phyloP scores from a whole-genome alignment of 768 basidiomycete genomes.

The Suillus subaureus region DNA sequence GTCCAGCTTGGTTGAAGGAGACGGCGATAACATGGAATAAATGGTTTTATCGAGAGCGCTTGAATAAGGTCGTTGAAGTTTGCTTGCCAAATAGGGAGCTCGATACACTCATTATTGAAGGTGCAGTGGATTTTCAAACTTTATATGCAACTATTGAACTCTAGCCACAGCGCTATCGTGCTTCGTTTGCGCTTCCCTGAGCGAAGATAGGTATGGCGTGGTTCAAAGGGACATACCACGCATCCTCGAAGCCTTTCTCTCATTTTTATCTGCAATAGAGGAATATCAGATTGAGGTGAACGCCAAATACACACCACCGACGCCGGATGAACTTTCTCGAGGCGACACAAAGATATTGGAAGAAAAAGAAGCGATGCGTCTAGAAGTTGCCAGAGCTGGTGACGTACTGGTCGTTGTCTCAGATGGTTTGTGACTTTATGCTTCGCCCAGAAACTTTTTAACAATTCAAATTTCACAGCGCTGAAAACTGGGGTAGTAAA shows the following conservation, averaged over 20 bases:
- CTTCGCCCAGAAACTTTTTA: background rate
- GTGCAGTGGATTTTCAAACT: conserved; percentile 35
- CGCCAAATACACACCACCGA: conserved; percentile 40
- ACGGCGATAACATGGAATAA: conserved; percentile 22
- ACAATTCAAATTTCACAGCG: conserved; percentile 38
- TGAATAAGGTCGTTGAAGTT: conserved; percentile 53
- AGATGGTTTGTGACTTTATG: conserved; percentile 52
- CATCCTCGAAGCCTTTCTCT: conserved; percentile 74
- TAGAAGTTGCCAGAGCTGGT: conserved; percentile 57
- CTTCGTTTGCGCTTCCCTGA: conserved; percentile 70
- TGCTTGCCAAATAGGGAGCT: conserved; percentile 63
- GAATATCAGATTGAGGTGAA: conserved; percentile 59
- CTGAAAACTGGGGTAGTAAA: conserved; percentile 67
- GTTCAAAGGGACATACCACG: conserved; percentile 86
- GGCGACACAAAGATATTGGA: conserved; percentile 36
- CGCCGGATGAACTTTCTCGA: conserved; percentile 33
- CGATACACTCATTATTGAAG: conserved; percentile 63
- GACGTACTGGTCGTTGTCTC: conserved; percentile 55
- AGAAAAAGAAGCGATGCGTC: conserved; percentile 40
- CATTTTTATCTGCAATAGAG: conserved; percentile 68
- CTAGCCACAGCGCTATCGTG: conserved; percentile 57
- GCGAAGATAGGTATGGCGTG: conserved; percentile 80
- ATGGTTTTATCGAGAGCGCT: conserved; percentile 65
- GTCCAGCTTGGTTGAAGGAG: conserved; percentile 36
- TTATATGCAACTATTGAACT: background rate